phyloP scores from a whole-genome alignment of 2,329 filamentous ascomycete genomes.

The Xylaria sp. region DNA sequence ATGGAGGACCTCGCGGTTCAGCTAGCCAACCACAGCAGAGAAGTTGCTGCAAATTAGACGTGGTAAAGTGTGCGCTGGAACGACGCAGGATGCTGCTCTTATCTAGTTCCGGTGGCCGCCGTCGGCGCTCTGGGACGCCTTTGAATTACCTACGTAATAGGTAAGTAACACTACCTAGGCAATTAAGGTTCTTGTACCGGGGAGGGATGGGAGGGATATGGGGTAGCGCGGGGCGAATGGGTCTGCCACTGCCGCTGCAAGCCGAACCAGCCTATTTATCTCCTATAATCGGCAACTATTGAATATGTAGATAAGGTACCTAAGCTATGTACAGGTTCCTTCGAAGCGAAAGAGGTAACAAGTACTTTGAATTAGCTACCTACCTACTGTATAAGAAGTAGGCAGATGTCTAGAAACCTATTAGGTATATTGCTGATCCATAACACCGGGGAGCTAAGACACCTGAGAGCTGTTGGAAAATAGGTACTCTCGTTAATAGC shows the following conservation, averaged over 20 bases:
- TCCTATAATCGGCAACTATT: conserved; percentile 34
- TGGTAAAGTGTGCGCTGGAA: conserved; percentile 5
- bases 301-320: too few species aligned
- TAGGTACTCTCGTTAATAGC: conserved; percentile 3
- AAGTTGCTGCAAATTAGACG: conserved; percentile 4
- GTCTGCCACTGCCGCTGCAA: conserved; percentile 38
- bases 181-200: conserved; percentile 9
- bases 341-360: background rate
- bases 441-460: conserved; percentile 2
- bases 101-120: conserved; percentile 32
- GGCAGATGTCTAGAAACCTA: conserved; percentile 20
- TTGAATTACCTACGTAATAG: background rate
- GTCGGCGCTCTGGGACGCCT: conserved; percentile 27
- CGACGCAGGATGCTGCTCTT: conserved; percentile 7
- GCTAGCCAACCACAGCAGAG: conserved; percentile 22
- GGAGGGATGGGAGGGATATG: conserved; percentile 30
- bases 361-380: conserved; percentile 23
- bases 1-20: conserved; percentile 7
- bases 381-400: conserved; percentile 23
- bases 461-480: conserved; percentile 1
- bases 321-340: conserved; percentile 8
- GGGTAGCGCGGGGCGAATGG: conserved; percentile 23
- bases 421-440: conserved; percentile 24
- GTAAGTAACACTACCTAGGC: background rate
- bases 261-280: conserved; percentile 37